Evolutionary conservation across 2,329 filamentous ascomycete species (phyloP), one percentile per base, ranked within the genome.

Genomic region (Tolypocladium amazonense): DNA sequence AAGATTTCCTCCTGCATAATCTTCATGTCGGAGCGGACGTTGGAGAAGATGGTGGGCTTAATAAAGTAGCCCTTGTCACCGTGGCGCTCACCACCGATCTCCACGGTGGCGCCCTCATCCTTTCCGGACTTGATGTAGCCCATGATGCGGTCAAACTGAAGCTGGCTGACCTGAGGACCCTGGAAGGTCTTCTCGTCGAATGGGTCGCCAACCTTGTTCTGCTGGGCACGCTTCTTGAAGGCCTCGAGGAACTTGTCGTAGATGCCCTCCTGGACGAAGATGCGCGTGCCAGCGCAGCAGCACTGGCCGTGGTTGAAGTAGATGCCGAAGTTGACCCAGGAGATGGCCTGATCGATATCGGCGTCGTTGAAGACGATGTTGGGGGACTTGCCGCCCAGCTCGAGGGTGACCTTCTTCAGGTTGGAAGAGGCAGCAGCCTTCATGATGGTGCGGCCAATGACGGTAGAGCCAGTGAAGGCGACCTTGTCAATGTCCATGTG

Each of bases 1-100:
- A 96, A 96, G 73, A 96, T 94, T 79, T 96, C 91, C 78, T 95
- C 90, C 75, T 90, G 84, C 78, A 92, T 87, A 70, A 96, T 94
- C 84, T 90, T 92, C 89, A 94, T 95, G 75, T 93, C 84, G 66
- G 86, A 77, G 56, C 79, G 84, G 66, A 94, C 90, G 70, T 91
- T 86, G 75, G 84, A 86, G 82, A 96, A 95, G 79, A 96, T 90
- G 70, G 91, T 96, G 47, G 91, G 91, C 81, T 93, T 80, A 75
- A 95, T 93, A 81, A 93, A 95, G 84, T 90, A 95, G 63, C 90
- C 89, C 81, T 91, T 87, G 71, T 80, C 72, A 62, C 90, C 90
- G 75, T 87, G 87, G 67, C 73, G 71, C 62, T 70, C 70, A 53
- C 75, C 75, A 58, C 75, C 75, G 45, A 70, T 86, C 72, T 87